phyloP scores from a whole-genome alignment of 768 basidiomycete genomes.

The Boletus reticulatus region DNA sequence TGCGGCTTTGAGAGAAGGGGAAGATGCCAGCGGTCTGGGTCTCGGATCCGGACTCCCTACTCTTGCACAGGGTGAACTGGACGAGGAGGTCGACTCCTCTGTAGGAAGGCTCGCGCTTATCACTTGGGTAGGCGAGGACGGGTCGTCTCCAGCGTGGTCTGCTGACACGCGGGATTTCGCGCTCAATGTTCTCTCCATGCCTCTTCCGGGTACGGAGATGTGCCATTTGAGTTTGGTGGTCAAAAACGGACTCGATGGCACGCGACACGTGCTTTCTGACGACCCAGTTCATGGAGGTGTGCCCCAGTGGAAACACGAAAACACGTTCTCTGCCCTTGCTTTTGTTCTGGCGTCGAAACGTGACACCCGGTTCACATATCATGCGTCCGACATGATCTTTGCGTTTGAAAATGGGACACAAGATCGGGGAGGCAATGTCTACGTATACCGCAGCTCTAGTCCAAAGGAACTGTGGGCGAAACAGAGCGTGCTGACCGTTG shows the following conservation, averaged over 20 bases:
- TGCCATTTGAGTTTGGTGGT: slow-evolving; percentile 48
- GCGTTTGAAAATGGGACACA: slow-evolving; percentile 81
- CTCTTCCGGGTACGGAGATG: slow-evolving; percentile 54
- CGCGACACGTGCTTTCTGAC: slow-evolving; percentile 50
- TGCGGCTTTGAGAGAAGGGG: slow-evolving; percentile 51
- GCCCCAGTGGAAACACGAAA: slow-evolving; percentile 65
- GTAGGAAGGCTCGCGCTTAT: slow-evolving; percentile 64
- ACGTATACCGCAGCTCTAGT: slow-evolving; percentile 69
- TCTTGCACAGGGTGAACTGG: slow-evolving; percentile 84
- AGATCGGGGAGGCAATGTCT: slow-evolving; percentile 77
- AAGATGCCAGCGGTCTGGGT: slow-evolving; percentile 61
- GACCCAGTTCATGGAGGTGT: slow-evolving; percentile 11
- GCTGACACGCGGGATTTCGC: slow-evolving; percentile 32
- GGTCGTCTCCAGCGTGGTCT: slow-evolving; percentile 44
- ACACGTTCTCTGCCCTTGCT: slow-evolving; percentile 87
- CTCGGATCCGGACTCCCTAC: slow-evolving; percentile 72
- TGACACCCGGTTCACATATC: slow-evolving; percentile 85
- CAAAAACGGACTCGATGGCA: slow-evolving; percentile 74
- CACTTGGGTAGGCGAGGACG: slow-evolving; percentile 64
- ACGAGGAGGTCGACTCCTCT: slow-evolving; percentile 81
- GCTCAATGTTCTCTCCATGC: slow-evolving; percentile 63
- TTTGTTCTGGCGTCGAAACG: slow-evolving; percentile 94
- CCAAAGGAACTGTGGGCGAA: slow-evolving; percentile 61
- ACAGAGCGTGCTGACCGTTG: slow-evolving; percentile 78
- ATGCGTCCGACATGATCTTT: slow-evolving; percentile 56